phyloP scores from a whole-genome alignment of 371 early-diverging fungal genomes.

The Actinomortierella wolfii region DNA sequence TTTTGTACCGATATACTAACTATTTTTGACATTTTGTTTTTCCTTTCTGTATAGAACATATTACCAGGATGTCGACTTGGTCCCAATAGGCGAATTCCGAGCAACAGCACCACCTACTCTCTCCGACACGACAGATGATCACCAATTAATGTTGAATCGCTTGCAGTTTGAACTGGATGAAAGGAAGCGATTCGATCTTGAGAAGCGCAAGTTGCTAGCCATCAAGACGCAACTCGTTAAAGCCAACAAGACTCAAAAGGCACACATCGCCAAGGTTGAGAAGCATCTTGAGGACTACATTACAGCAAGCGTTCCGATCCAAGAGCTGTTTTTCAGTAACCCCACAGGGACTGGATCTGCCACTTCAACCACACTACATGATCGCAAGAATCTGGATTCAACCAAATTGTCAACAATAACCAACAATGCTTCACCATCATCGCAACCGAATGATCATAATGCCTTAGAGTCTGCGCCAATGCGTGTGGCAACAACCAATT shows the following conservation, averaged over 20 bases:
- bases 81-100: conserved; percentile 29
- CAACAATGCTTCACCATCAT: no score
- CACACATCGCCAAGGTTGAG: conserved; percentile 27
- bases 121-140: conserved; percentile 10
- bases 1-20: not conserved
- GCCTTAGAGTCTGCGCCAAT: conserved; percentile 10
- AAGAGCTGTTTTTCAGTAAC: conserved; percentile 28
- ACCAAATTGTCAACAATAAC: no score
- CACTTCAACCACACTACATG: conserved; percentile 5
- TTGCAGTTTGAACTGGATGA: conserved; percentile 45
- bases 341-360: conserved; percentile 1
- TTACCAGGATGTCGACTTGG: conserved; percentile 39
- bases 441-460: no score
- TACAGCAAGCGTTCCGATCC: conserved; percentile 26
- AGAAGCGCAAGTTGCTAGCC: conserved; percentile 31
- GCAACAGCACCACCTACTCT: conserved; percentile 1
- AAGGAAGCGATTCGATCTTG: conserved; percentile 37
- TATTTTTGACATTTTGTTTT: not conserved
- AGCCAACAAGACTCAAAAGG: conserved; percentile 34
- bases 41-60: conserved; percentile 14
- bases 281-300: conserved; percentile 30
- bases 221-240: conserved; percentile 30
- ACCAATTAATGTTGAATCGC: conserved; percentile 34
- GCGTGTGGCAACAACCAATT: conserved; percentile 18
- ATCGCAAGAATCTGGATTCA: no score